A percentile compares a stretch with the other conserved stretches of the same genome.
Conservation (phyloP, 352 stramenopile genomes). For the Phytophthora sp. region DNA sequence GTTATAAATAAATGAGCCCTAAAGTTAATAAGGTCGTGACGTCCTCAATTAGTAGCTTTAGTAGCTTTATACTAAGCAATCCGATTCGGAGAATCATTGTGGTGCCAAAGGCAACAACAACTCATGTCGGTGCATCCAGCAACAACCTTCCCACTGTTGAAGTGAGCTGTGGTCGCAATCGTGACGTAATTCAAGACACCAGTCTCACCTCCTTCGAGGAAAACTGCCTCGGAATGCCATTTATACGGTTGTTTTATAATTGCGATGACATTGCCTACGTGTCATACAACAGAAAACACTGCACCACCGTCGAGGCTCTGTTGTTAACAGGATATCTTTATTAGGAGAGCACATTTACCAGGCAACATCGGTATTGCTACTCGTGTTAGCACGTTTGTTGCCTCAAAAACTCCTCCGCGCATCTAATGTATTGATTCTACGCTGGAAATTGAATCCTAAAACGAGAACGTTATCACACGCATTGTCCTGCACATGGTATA, state of each 20-base stretch:
- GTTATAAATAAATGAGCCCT: constrained; percentile 1
- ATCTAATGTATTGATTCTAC: constrained; percentile 22
- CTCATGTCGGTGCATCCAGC: too few relatives aligned
- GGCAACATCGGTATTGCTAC: not conserved
- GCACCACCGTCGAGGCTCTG: not conserved
- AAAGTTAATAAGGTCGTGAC: not conserved
- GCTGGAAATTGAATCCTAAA: constrained; percentile 3
- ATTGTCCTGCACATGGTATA: constrained; percentile 5
- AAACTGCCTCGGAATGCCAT: constrained; percentile 4
- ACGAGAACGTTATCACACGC: not conserved
- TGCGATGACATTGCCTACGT: constrained; percentile 18
- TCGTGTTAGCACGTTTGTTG: constrained; percentile 2
- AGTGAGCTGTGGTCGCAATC: too few relatives aligned
- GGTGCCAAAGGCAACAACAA: too few relatives aligned
- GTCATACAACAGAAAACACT: not conserved
- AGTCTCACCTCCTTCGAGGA: constrained; percentile 9
- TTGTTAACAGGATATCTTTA: not conserved
- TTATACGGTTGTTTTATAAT: constrained; percentile 7
- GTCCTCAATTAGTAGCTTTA: too few relatives aligned
- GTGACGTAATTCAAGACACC: too few relatives aligned
- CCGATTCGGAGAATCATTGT: too few relatives aligned
- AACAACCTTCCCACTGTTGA: too few relatives aligned
- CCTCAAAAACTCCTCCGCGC: constrained; percentile 3
- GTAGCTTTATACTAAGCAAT: too few relatives aligned
- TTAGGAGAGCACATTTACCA: not conserved